phyloP scores from a whole-genome alignment of 768 basidiomycete species.

The Podaxis carcinomalis region DNA sequence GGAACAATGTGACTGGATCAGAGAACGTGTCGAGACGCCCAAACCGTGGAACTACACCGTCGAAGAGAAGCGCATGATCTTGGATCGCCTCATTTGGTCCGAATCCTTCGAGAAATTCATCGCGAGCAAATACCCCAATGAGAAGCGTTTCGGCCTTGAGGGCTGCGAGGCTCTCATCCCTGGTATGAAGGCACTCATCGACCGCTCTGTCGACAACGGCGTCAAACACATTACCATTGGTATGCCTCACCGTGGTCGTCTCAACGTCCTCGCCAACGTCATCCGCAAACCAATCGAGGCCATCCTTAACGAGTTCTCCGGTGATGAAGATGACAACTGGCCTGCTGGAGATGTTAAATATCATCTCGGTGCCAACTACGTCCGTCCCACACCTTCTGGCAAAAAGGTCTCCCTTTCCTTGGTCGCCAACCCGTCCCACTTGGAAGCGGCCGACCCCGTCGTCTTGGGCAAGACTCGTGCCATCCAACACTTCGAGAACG shows the following conservation, averaged over 20 bases:
- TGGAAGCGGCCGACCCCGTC: conserved; percentile 96
- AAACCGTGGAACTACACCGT: conserved; percentile 97
- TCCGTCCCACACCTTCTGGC: conserved; percentile 95
- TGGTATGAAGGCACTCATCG: conserved; percentile 99
- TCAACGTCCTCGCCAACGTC: conserved; percentile 97
- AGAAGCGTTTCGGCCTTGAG: conserved; percentile 98
- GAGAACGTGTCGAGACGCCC: conserved; percentile 92
- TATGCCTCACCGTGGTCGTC: conserved; percentile 98
- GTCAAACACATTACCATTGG: conserved; percentile 96
- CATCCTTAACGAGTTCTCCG: conserved; percentile 95
- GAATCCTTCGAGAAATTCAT: conserved; percentile 99
- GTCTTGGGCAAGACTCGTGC: conserved; percentile 99
- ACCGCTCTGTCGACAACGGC: conserved; percentile 94
- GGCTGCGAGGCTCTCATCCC: conserved; percentile 97
- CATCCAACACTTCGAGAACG: conserved; percentile 91
- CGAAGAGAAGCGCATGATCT: conserved; percentile 98
- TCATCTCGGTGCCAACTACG: conserved; percentile 97
- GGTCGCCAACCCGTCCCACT: conserved; percentile 97
- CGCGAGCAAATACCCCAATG: conserved; percentile 97
- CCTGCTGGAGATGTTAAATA: conserved; percentile 99
- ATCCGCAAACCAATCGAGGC: conserved; percentile 98
- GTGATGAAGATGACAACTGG: conserved; percentile 65
- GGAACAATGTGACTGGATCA: conserved; percentile 99
- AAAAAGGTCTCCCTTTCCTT: conserved; percentile 97
- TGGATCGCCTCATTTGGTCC: conserved; percentile 99